Percentiles rank a stretch among this genome's conserved stretches.
Evolutionary conservation across 805 yeast species (phyloP).

Genomic region (Wickerhamomyces ciferrii): DNA sequence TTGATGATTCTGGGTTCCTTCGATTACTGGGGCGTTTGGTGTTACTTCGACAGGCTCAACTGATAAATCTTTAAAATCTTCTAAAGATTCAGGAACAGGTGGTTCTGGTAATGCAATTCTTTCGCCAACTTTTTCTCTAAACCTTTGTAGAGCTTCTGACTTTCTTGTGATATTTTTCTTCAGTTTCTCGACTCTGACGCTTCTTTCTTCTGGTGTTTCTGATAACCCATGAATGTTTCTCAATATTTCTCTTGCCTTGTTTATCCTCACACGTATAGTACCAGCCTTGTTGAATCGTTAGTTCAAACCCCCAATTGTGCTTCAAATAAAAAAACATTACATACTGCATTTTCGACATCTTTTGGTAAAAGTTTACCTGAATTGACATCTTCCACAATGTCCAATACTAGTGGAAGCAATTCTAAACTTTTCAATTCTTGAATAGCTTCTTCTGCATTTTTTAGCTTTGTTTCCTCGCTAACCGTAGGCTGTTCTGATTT

Average conservation of each 20-base stretch:
- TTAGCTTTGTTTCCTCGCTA: neutral
- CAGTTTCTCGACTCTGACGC: slow-evolving; percentile 27
- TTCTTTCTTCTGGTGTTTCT: slow-evolving; percentile 34
- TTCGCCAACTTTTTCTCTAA: slow-evolving; percentile 14
- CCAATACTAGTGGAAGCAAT: slow-evolving; percentile 34
- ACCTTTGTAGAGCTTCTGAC: slow-evolving; percentile 17
- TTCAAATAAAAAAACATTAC: slow-evolving; percentile 7
- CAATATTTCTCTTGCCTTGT: slow-evolving; percentile 29
- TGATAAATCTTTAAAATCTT: neutral
- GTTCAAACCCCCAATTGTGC: neutral
- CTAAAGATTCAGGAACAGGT: neutral
- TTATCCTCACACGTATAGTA: slow-evolving; percentile 35
- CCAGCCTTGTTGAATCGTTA: slow-evolving; percentile 28
- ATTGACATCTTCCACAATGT: slow-evolving; percentile 33
- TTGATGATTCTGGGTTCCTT: neutral
- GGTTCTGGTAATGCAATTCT: slow-evolving; percentile 9
- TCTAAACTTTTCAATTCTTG: slow-evolving; percentile 30
- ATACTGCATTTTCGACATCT: slow-evolving; percentile 36
- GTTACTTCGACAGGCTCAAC: neutral
- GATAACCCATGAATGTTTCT: slow-evolving; percentile 39
- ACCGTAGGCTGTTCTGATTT: neutral
- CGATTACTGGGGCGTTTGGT: neutral
- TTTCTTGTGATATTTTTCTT: slow-evolving; percentile 25
- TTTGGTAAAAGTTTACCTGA: slow-evolving; percentile 35
- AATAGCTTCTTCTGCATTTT: slow-evolving; percentile 13